Base-by-base conservation (phyloP, 495 filamentous ascomycete genomes). In the Friedmanniomyces endolithicus region DNA sequence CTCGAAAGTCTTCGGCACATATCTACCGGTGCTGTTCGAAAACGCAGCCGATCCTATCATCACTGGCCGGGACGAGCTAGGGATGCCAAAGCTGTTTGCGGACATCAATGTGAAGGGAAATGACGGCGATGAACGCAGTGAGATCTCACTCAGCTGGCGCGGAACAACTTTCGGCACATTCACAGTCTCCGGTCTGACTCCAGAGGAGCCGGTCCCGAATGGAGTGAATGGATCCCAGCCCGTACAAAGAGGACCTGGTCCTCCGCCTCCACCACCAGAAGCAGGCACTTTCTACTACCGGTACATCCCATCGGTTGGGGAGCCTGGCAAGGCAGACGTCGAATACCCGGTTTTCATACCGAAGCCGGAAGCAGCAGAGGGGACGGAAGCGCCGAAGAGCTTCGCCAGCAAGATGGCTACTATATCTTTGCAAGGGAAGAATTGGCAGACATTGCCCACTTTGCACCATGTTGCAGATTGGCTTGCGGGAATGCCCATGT, bases 1-100 rank as follows among this genome's bases (percentile, higher is more conserved):
- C 1, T 63, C 67, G 0, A 57, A 70, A 6, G 48, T 78, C 19
- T 63, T 62, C 40, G 79, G 79, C 0, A 72, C 73, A 3, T 81
- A 76, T 50, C 57, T 81, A 59, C 73, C 77, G 0, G 65, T 81
- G 16, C 62, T 82, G 4, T 77, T 82, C 43, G 76, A 79, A 59
- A 70, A 59, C 55, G 61, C 78, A 20, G 64, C 77, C 0, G 75
- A 81, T 57, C 73, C 75, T 0, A 77, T 80, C 52, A 54, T 54
- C 19, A 54, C 52, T 6, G 52, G 52, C 2, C 25, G 52, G 17
- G 52, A 54, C 25, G 43, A 47, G 25, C 23, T 45, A n/a, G 52
- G 52, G 11, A 54, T 54, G 52, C 52, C 49, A 1, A 81, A 79
- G 64, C 47, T 80, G 6, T 78, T 71, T 44, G 67, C 67, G 24